Conservation (phyloP, 106 monocot genomes). For the Hemerocallis citrina region DNA sequence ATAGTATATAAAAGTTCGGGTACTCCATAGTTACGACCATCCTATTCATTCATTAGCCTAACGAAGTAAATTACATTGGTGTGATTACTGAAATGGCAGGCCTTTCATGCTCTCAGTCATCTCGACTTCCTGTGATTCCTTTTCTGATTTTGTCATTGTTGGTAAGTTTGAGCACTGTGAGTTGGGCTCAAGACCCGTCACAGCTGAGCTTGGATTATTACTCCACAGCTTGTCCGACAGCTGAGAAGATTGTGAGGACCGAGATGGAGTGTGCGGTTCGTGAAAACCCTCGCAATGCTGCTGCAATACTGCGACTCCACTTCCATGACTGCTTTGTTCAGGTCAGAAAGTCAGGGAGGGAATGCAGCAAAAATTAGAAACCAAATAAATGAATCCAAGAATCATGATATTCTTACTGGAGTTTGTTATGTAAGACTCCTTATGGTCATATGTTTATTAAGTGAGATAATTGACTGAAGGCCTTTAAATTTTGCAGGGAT, state of each 20-base stretch:
- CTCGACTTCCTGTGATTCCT: not conserved
- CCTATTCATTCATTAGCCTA: not conserved
- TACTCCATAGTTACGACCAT: not conserved
- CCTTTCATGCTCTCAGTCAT: not conserved
- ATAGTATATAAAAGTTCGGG: not conserved
- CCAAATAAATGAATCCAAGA: too few species aligned
- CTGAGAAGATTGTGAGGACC: constrained; percentile 34
- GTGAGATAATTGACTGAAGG: too few species aligned
- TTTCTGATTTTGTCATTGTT: not conserved
- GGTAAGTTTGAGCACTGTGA: not conserved
- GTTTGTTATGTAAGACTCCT: too few species aligned
- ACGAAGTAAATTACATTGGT: not conserved
- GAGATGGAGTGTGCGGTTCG: constrained; percentile 72
- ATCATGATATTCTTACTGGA: not conserved
- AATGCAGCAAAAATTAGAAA: not conserved
- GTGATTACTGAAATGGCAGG: not conserved
- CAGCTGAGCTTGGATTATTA: constrained; percentile 59
- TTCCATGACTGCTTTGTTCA: constrained; percentile 94
- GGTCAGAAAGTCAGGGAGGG: constrained; percentile 14
- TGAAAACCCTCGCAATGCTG: constrained; percentile 48
- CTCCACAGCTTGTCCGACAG: constrained; percentile 43
- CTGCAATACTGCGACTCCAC: constrained; percentile 62
- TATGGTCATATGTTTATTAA: too few species aligned
- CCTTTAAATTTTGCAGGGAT: constrained; percentile 29
- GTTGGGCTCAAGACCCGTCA: constrained; percentile 43